Base-by-base conservation (phyloP, 768 basidiomycete species). In the Pulveroboletus sp. region DNA sequence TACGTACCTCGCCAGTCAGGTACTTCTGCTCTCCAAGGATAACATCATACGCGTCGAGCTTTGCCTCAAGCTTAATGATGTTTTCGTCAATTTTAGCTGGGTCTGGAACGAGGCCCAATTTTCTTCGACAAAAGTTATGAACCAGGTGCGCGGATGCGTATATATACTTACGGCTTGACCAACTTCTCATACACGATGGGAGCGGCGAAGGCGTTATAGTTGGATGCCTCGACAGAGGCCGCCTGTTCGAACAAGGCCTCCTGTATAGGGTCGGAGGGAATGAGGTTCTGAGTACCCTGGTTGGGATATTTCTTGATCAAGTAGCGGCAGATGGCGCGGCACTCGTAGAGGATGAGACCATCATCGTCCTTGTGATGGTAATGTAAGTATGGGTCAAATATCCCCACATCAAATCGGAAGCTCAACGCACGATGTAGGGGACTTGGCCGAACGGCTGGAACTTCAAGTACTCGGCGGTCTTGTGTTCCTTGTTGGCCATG, bases 281-380 rank as follows among this genome's bases (percentile, higher is more conserved):
- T 67, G 30, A 86, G 72, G 8, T 21, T 21, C 4, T 63, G 50
- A 5, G 76, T 70, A 18, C 81, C 81, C 51, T 81, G 74, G 43
- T 68, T 50, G 6, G 74, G 61, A 56, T 81, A 79, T 63, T 84
- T 84, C 32, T 65, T 62, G 32, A 72, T 76, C 57, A 86, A 58
- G 61, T 86, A 88, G 13, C 79, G 76, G 32, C 60, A 64, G 53
- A 86, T 84, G 1, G 83, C 83, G 13, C 82, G 78, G 35, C 75
- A 76, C 58, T 84, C 83, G 62, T 75, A 85, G 26, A 89, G 56
- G 48, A 76, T 69, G 64, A 84, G 78, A 5, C 82, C 84, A 36
- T 81, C 82, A 21, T 86, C 83, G 44, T 81, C 72, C 76, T 78
- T 31, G 21, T 10, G 1, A 30, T 27, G n/a, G 17, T 21, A 21